These are phyloP conservation scores for Thelephora terrestris DNA, from an alignment of 1,284 basidiomycete genomes.

Conservation along the genomic window DNA sequence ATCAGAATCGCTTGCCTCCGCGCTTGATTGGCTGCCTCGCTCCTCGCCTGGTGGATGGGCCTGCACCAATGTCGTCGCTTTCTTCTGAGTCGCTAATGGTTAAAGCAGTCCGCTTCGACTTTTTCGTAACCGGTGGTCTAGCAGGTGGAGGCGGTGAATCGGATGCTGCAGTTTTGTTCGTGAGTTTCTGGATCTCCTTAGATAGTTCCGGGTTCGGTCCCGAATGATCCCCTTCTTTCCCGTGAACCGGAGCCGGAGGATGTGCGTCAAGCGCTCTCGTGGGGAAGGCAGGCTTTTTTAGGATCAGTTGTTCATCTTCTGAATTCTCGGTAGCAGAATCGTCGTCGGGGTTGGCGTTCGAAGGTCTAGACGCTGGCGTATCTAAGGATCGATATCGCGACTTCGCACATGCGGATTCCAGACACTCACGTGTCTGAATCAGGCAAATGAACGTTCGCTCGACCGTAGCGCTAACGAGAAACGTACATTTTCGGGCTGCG, in stretches of 20 bases:
- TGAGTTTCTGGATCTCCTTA: background rate
- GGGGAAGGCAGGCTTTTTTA: too few relatives aligned
- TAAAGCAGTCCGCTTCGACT: background rate
- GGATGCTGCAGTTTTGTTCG: background rate
- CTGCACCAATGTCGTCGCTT: slow-evolving; percentile 15
- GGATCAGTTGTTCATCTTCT: background rate
- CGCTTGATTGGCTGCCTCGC: slow-evolving; percentile 64
- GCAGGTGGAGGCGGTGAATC: background rate
- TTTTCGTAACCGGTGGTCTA: background rate
- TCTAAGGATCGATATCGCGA: too few relatives aligned
- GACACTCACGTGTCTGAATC: background rate
- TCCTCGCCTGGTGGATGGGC: slow-evolving; percentile 29
- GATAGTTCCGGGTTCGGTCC: too few relatives aligned
- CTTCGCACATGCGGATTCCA: background rate
- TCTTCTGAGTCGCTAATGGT: background rate
- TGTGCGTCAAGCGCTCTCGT: too few relatives aligned
- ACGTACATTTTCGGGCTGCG: background rate
- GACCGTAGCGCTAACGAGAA: background rate
- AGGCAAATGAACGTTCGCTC: background rate
- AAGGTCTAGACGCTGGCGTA: background rate
- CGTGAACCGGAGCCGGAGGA: too few relatives aligned
- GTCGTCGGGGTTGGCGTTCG: background rate
- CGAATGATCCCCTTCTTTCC: too few relatives aligned
- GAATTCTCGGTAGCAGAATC: background rate
- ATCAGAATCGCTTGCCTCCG: slow-evolving; percentile 59